These are phyloP conservation scores for Collybia nuda DNA, from an alignment of 768 basidiomycete species.

Conservation along the genomic window DNA sequence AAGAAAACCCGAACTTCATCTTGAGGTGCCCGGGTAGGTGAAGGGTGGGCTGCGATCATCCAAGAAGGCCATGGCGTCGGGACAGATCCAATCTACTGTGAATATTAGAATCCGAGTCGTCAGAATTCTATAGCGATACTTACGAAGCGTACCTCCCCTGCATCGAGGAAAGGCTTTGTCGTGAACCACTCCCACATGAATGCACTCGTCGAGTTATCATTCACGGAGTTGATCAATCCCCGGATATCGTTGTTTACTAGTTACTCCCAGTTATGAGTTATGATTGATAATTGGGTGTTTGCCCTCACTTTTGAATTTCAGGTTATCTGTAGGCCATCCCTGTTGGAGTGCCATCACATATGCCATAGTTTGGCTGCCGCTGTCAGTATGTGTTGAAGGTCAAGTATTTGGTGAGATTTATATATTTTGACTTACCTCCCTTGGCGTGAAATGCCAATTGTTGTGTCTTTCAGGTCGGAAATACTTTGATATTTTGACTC, in stretches of 20 bases:
- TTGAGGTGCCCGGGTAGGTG: conserved; percentile 51
- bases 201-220: conserved; percentile 82
- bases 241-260: conserved; percentile 81
- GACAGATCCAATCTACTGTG: conserved; percentile 70
- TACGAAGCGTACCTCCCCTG: conserved; percentile 81
- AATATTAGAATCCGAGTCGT: not conserved
- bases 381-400: conserved; percentile 19
- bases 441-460: conserved; percentile 84
- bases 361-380: conserved; percentile 94
- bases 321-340: conserved; percentile 64
- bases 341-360: conserved; percentile 91
- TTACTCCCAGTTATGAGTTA: not conserved
- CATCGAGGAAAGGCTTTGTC: conserved; percentile 71
- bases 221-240: conserved; percentile 82
- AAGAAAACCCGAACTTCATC: conserved; percentile 60
- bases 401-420: not conserved
- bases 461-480: conserved; percentile 73
- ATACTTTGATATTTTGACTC: conserved; percentile 70
- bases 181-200: conserved; percentile 98
- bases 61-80: conserved; percentile 98
- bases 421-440: conserved; percentile 60
- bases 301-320: conserved; percentile 69
- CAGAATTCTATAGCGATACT: conserved; percentile 24
- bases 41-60: conserved; percentile 87
- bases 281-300: not conserved